Base-by-base conservation (phyloP, 2,329 filamentous ascomycete genomes). In the Trichophyton verrucosum region DNA sequence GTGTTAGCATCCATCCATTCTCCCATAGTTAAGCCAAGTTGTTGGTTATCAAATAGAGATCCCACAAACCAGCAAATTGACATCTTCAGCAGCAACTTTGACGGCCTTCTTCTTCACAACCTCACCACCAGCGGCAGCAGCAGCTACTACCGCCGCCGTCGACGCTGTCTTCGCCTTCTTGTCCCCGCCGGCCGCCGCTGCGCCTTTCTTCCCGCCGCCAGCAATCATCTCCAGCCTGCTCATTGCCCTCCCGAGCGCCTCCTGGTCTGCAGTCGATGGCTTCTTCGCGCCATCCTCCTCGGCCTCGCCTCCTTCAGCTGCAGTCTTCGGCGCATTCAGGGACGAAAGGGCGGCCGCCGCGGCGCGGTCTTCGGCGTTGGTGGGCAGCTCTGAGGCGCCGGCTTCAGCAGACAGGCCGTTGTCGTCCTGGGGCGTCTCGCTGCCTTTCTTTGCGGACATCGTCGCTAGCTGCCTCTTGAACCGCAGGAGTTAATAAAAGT, bases 181-280 rank as follows among this genome's bases (percentile, higher is more conserved):
- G 42, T 59, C 57, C 3, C 24, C 57, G 66, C 69, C 63, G 40
- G 64, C 60, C 15, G 64, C 65, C 62, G 65, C 70, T 62, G 65
- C 70, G 62, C 65, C 66, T 9, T 63, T 13, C 33, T 63, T 68
- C 27, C 69, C 72, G 42, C 49, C 61, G 22, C 46, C 59, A 36
- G 72, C 70, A 3, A 71, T 70, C 61, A 77, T 75, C 63, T 80
- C 77, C n/a, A 80, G 65, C 40, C 76, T 70, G 60, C 72, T 77
- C 73, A 80, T 79, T 2, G 78, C 78, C 64, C 76, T 77, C 0
- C 75, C 76, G n/a, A 80, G 66, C 0, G 77, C 77, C 65, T 79
- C 77, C 62, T 79, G 77, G 42, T 78, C 75, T 0, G 72, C 72
- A 13, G 67, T 67, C 0, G 72, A 70, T 1, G 73, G 70, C 13